phyloP scores from a whole-genome alignment of 257 asterid genomes.

The Ligustrum vulgare region DNA sequence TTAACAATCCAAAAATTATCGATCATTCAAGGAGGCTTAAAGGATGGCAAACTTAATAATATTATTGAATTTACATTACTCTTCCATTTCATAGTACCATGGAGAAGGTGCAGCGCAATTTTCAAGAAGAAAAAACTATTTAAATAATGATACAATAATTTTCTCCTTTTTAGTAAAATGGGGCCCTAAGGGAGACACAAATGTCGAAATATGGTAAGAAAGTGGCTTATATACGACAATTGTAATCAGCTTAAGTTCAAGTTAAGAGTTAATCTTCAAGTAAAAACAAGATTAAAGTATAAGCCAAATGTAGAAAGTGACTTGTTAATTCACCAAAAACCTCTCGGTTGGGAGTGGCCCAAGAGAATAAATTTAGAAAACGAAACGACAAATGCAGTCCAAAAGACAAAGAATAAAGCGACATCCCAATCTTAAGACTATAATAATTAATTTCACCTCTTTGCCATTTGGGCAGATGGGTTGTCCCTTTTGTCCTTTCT shows the following conservation, averaged over 20 bases:
- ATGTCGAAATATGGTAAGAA: background rate
- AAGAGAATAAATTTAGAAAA: conserved; percentile 25
- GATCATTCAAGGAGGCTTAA: too few relatives aligned
- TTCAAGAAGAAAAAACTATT: background rate
- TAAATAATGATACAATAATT: background rate
- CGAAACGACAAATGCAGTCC: conserved; percentile 35
- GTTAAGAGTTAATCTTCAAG: background rate
- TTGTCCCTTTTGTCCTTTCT: conserved; percentile 49
- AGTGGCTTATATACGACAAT: background rate
- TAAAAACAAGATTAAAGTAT: background rate
- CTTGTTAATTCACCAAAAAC: conserved; percentile 19
- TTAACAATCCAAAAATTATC: too few relatives aligned
- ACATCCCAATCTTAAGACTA: conserved; percentile 31
- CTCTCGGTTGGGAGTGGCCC: conserved; percentile 30
- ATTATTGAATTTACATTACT: too few relatives aligned
- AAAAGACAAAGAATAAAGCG: conserved; percentile 45
- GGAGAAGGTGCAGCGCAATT: background rate
- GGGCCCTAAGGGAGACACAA: background rate
- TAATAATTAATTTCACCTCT: conserved; percentile 12
- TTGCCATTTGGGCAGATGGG: conserved; percentile 40
- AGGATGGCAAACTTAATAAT: too few relatives aligned
- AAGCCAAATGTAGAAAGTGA: conserved; percentile 29
- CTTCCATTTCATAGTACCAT: too few relatives aligned
- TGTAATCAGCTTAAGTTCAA: background rate
- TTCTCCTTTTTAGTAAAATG: background rate